Conservation (phyloP, 2,329 filamentous ascomycete species). For the Stagonosporopsis cucurbitacearum region DNA sequence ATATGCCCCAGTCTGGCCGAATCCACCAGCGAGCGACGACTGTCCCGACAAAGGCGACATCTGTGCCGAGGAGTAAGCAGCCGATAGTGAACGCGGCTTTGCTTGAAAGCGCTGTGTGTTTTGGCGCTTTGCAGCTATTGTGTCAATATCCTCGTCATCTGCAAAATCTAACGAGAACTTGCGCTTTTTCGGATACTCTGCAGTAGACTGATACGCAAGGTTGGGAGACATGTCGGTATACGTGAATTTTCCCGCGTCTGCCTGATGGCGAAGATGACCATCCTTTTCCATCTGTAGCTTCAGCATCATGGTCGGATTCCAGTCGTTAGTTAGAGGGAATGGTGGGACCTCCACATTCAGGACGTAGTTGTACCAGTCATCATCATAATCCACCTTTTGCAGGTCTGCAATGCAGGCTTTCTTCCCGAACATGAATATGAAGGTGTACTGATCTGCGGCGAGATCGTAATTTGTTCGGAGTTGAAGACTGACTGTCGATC, state of each 20-base stretch:
- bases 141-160: conserved; percentile 39
- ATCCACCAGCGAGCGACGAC: conserved; percentile 43
- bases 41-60: conserved; percentile 49
- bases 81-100: conserved; percentile 41
- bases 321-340: conserved; percentile 63
- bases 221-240: conserved; percentile 59
- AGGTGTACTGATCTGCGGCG: conserved; percentile 59
- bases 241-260: conserved; percentile 67
- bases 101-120: conserved; percentile 47
- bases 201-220: conserved; percentile 40
- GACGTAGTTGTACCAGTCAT: conserved; percentile 71
- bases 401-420: conserved; percentile 73
- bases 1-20: conserved; percentile 49
- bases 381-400: conserved; percentile 64
- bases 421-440: conserved; percentile 80
- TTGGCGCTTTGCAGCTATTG: conserved; percentile 45
- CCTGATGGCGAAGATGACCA: conserved; percentile 57
- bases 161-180: conserved; percentile 42
- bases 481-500: conserved; percentile 75
- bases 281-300: conserved; percentile 65
- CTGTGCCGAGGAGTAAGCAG: conserved; percentile 43
- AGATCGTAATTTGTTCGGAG: conserved; percentile 79
- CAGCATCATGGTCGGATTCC: conserved; percentile 63
- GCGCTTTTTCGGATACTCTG: conserved; percentile 40
- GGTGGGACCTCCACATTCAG: conserved; percentile 75